Base-by-base conservation (phyloP, 352 stramenopile species). In the Globisporangium nagaii region DNA sequence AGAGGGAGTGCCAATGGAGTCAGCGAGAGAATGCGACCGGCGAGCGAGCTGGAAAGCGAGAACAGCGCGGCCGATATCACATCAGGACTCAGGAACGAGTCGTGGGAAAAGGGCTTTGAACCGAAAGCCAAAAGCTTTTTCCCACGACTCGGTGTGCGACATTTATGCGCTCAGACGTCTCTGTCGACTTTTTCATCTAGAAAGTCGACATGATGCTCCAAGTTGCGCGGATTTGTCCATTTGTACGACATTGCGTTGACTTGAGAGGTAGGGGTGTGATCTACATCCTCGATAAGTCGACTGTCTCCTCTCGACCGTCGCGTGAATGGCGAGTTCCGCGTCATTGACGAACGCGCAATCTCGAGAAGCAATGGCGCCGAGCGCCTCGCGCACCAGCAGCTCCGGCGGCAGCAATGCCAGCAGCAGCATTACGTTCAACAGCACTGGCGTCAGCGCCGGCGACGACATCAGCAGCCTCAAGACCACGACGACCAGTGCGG, bases 401-500 rank as follows among this genome's bases (percentile, higher is more conserved):
- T 31, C 24, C 40, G 30, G n/a, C 22, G 19, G 13, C 20, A 45
- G 43, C 52, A 35, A 24, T 22, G 15, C 25, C 20, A 35, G 22
- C 32, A 6, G 19, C 11, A 6, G 15, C 25, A 3, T 13, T 46
- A 42, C 25, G n/a, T n/a, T n/a, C 17, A 43, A 27, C 24, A 46
- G 15, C 9, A n/a, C 40, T 24, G 12, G 57, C 56, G 9, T 28
- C n/a, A 19, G 43, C 36, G 22, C 41, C 41, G 24, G 41, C 41
- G 41, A 47, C 17, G 40, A 50, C 28, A 3, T 36, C 53, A 36
- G 43, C 44, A 17, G 30, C 35, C 54, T 40, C 52, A 71, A 75
- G 49, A 65, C 34, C 25, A 28, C 35, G 22, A 73, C 60, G 39
- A 61, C 46, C 1, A 65, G 63, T 41, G 36, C 44, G 4, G 62